These are phyloP conservation scores for Nicotiana paniculata DNA, from an alignment of 257 asterid species.

Conservation along the genomic window DNA sequence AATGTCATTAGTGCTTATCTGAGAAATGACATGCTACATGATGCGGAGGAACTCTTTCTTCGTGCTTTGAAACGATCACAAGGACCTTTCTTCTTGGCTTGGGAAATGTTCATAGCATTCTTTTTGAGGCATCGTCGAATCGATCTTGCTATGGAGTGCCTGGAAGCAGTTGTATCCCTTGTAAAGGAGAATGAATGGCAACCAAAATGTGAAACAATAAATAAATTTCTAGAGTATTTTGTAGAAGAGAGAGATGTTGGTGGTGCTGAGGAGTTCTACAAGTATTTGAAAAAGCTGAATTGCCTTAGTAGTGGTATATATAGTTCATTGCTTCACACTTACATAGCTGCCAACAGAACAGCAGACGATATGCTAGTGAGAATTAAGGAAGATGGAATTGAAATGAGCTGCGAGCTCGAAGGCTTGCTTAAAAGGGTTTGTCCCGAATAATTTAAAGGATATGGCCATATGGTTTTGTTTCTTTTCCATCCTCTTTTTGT, in stretches of 20 bases:
- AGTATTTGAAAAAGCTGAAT: constrained; percentile 42
- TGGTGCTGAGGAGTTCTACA: constrained; percentile 57
- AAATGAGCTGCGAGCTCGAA: constrained; percentile 34
- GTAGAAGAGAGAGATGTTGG: constrained; percentile 39
- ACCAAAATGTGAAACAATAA: constrained; percentile 26
- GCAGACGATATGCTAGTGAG: constrained; percentile 32
- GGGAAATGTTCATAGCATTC: constrained; percentile 49
- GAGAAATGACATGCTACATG: constrained; percentile 39
- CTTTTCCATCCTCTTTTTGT: background rate
- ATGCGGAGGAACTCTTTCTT: constrained; percentile 43
- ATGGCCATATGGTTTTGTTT: background rate
- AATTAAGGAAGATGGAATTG: constrained; percentile 44
- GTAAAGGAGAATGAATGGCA: constrained; percentile 30
- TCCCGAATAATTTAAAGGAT: constrained; percentile 14
- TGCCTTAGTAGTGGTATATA: constrained; percentile 32
- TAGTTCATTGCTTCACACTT: constrained; percentile 38
- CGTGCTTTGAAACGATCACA: constrained; percentile 29
- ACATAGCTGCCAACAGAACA: constrained; percentile 43
- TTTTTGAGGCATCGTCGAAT: constrained; percentile 30
- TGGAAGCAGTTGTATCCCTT: constrained; percentile 35
- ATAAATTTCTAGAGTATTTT: constrained; percentile 29
- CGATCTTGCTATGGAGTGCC: constrained; percentile 33
- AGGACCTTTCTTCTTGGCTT: constrained; percentile 49
- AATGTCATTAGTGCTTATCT: constrained; percentile 42
- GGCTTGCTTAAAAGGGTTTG: constrained; percentile 31